Evolutionary conservation across 1,139 yeast species (phyloP), one percentile per base, ranked within the genome.

Genomic region (Blastobotrys illinoisensis): DNA sequence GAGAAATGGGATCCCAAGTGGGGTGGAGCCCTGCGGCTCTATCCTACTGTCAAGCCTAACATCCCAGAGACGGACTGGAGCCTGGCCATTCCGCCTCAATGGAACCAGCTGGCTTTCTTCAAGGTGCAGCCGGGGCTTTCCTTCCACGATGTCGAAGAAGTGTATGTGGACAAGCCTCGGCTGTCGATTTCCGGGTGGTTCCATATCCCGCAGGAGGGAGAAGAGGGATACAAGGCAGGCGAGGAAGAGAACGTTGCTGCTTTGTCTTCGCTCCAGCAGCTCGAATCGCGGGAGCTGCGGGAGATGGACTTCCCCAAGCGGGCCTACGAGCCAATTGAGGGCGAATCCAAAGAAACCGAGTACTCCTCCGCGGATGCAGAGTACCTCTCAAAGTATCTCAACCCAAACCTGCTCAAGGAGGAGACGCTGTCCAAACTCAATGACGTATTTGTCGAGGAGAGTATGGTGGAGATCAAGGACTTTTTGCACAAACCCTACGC

Each of bases 141-240:
- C 2, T 95, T 93, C 76, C 99, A 95, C 68, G 99, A 95, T 63
- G 99, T 95, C 9, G 99, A 95, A 71, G 99, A 95, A 68, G 99
- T 95, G 1, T 80, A 86, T 60, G 96, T 85, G 1, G 95, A 90
- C 64, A 88, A 85, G 66, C 95, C 90, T 60, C 78, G 99, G 64
- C 74, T 93, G 49, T 87, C 97, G 1, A 88, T 95, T 58, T 97
- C 93, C 67, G 99, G 99, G 0, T 95, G 99, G 99, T 95, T 93
- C 69, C 99, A 95, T 69, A 88, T 91, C 50, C 99, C 99, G 1
- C 99, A 93, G 67, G 76, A 74, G 9, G 97, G 96, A 11, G 99
- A 95, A 70, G 83, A 81, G 44, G 98, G 97, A 0, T 91, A 71
- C 65, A 58, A 59, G 46, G 82, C 81, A 23, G 95, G 93, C 5